Conservation (phyloP, 805 yeast species). For the Nakazawaea wyomingensis region DNA sequence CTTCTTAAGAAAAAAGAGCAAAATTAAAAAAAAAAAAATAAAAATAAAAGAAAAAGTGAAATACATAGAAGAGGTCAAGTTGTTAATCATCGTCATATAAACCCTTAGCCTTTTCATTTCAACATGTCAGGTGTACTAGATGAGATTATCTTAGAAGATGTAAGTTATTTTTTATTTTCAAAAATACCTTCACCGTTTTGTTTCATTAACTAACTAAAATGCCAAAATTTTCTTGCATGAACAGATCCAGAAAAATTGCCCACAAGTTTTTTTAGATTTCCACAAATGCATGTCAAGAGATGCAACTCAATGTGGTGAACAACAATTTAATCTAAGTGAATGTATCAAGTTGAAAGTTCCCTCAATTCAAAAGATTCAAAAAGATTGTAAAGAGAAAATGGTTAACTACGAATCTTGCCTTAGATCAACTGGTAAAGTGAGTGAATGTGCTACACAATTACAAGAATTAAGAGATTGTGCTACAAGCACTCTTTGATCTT, state of each 20-base stretch:
- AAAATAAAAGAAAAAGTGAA: too few species aligned
- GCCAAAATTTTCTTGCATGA: too few species aligned
- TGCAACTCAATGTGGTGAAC: constrained; percentile 45
- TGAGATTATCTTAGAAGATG: constrained; percentile 73
- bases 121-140: constrained; percentile 49
- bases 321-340: constrained; percentile 51
- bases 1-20: too few species aligned
- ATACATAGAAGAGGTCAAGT: too few species aligned
- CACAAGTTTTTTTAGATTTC: constrained; percentile 63
- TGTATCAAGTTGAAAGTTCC: constrained; percentile 69
- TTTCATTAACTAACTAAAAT: neutral
- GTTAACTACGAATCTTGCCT: constrained; percentile 65
- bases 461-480: constrained; percentile 55
- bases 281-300: constrained; percentile 68
- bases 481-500: neutral
- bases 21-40: too few species aligned
- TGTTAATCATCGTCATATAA: too few species aligned
- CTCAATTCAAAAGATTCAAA: constrained; percentile 62
- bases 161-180: too few species aligned
- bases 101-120: too few species aligned
- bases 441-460: constrained; percentile 51
- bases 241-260: constrained; percentile 66
- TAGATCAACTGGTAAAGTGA: constrained; percentile 36
- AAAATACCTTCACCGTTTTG: too few species aligned
- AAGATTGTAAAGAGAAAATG: constrained; percentile 52